Evolutionary conservation across 352 stramenopile genomes (phyloP), one percentile per base, ranked within the genome.

Genomic region (Phytophthora chlamydospora): DNA sequence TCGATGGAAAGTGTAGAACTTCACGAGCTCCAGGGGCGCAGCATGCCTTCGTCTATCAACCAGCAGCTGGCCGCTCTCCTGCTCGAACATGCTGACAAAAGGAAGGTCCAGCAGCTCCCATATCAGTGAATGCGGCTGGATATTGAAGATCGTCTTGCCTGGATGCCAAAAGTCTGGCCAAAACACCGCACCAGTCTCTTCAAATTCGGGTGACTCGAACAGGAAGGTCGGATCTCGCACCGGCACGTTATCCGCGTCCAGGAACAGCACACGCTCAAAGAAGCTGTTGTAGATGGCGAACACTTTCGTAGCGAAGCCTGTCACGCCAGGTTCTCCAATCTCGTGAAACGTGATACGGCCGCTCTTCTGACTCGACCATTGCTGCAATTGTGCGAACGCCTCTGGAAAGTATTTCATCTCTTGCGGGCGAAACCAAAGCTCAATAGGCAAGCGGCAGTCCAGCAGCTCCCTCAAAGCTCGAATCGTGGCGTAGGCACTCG

Each of bases 131-230:
- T 73, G 42, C 16, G 69, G 62, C 44, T 88, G 72, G 33, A 88
- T 73, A 41, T 88, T 88, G 63, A 88, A 88, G 35, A 87, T 85
- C 5, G 75, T 79, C 29, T 80, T 68, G 32, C 17, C 46, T 12
- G 77, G 75, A 48, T 89, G 79, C 76, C 76, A 90, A 45, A 87
- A 88, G 44, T 90, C 81, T 2, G 81, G 81, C 80, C 80, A 91
- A 55, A 91, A 90, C 3, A 91, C 34, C 6, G 83, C 78, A 0
- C 80, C 78, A 3, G 48, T 73, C 8, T 59, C 32, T 9, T 38
- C 27, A 40, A 83, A 89, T 35, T 78, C 75, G 2, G 32, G 29
- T 0, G 59, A 61, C 0, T 60, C 43, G 64, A 89, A 89, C 24
- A 89, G 32, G n/a, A 79, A 84, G 16, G 39, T 82, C 35, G 79